Base-by-base conservation (phyloP, 1,284 basidiomycete species). In the Apiotrichum mycotoxinovorans region DNA sequence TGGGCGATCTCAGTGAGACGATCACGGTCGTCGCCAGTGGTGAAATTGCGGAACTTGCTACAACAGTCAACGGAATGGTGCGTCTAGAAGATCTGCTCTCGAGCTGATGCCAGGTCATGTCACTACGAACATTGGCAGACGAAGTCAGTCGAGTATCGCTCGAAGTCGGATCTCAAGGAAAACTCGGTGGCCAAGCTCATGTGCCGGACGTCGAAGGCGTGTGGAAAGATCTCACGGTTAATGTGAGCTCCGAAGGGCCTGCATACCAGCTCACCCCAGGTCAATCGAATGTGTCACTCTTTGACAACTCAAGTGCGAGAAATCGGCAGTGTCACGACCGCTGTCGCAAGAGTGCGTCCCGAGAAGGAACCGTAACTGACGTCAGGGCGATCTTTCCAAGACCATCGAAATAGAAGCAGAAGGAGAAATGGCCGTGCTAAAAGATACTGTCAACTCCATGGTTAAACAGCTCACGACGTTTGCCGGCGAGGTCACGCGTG, bases 61-160 rank as follows among this genome's bases (percentile, higher is more conserved):
- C 94, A 61, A 98, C 93, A 37, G 93, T 99, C 75, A 98, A 98
- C 73, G 89, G 89, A 76, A 98, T 97, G 96, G 92, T 81, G 46
- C 54, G 72, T 26, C 8, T n/a, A 10, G 27, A 3, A 11, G 3
- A 5, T 18, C 48, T 26, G 11, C n/a, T 7, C 18, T 2, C 25
- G 2, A 22, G 8, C 40, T 41, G 40, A 41, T 12, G 10, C 11
- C 60, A 78, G 78, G 79, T 95, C 43, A 87, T 93, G 63, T 82
- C 89, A 69, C 81, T 98, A 37, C 84, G 94, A 54, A 84, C 89
- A 57, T 79, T 98, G 58, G 94, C 96, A 38, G 91, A 91, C 26
- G 96, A 98, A 79, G 95, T 98, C 57, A 96, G 93, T 25, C 83
- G 95, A 57, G 96, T 98, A 43, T 95, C 94, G 4, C 80, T 93